Evolutionary conservation across 2,329 filamentous ascomycete genomes (phyloP), one percentile per base, ranked within the genome.

Genomic region (Monosporascus ibericus): DNA sequence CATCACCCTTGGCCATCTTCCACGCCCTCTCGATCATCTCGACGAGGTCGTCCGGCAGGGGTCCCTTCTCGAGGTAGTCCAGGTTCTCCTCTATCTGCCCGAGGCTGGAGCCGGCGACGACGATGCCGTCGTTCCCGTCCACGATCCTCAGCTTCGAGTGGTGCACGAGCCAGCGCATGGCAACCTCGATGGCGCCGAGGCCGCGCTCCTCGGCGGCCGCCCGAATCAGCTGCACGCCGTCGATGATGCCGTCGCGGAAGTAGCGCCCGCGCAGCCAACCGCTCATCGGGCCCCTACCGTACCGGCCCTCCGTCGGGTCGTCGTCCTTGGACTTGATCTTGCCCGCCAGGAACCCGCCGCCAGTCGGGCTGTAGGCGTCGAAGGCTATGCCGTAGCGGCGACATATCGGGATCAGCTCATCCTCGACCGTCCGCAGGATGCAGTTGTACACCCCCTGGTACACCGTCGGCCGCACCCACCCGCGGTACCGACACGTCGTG

Each of bases 401-500:
- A 65, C 86, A 90, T 25, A 83, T 84, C 3, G 82, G 82, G 50
- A 92, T 78, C 18, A 92, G 75, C 68, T 92, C 88, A 3, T 78
- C 68, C 68, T 92, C 89, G 56, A 92, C 85, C 53, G 78, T 80
- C 54, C 89, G 81, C 20, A 84, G 87, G 56, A 91, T 86, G 53
- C 79, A 81, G 68, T 92, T 92, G 72, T 91, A 92, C 84, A 92
- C 91, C 60, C 79, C 90, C 68, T 94, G 89, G 70, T 88, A 95
- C 50, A 94, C 82, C 0, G 86, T 89, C 0, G 90, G 90, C n/a
- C 84, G 80, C 18, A 94, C 87, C 87, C 87, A 92, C 53, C 81
- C 80, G 63, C 87, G 84, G 70, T 86, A 81, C 59, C 85, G 85
- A 74, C 87, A 92, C 44, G 84, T 85, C 68, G 88, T 82, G 53